phyloP scores from a whole-genome alignment of 805 yeast genomes.

The Starmerella scarabaei region DNA sequence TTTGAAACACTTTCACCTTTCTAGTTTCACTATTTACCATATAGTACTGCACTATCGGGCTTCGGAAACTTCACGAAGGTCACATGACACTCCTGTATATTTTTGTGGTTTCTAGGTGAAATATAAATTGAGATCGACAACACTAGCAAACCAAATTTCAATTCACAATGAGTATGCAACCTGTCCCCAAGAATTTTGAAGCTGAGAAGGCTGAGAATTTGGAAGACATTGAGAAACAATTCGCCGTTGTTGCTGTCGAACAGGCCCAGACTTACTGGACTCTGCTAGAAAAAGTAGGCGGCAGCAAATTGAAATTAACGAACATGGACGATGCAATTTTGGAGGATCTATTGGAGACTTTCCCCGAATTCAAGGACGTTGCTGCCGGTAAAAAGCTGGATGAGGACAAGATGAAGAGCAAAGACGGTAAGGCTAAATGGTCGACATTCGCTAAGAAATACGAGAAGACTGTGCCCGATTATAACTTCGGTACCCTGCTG shows the following conservation, averaged over 20 bases:
- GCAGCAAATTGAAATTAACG: constrained; percentile 53
- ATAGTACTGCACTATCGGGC: no score
- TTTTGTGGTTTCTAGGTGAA: neutral
- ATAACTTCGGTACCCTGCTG: constrained; percentile 86
- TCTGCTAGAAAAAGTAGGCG: constrained; percentile 50
- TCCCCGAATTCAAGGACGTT: constrained; percentile 71
- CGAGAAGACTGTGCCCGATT: constrained; percentile 73
- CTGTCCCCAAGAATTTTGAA: constrained; percentile 34
- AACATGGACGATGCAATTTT: constrained; percentile 31
- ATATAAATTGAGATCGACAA: no score
- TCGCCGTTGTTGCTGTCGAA: constrained; percentile 92
- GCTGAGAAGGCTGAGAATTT: constrained; percentile 89
- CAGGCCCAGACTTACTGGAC: constrained; percentile 91
- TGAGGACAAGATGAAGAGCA: constrained; percentile 74
- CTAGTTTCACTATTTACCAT: neutral
- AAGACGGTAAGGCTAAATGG: constrained; percentile 78
- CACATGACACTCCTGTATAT: neutral
- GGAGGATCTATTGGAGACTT: constrained; percentile 39
- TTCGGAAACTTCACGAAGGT: neutral
- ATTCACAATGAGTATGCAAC: neutral
- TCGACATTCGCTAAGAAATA: constrained; percentile 71
- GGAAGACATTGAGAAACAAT: constrained; percentile 93
- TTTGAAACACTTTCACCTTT: no score
- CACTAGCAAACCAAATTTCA: no score
- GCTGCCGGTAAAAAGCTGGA: constrained; percentile 42